These are phyloP conservation scores for Chaetomium globosum DNA, from an alignment of 2,329 filamentous ascomycete species.

Conservation along the genomic window DNA sequence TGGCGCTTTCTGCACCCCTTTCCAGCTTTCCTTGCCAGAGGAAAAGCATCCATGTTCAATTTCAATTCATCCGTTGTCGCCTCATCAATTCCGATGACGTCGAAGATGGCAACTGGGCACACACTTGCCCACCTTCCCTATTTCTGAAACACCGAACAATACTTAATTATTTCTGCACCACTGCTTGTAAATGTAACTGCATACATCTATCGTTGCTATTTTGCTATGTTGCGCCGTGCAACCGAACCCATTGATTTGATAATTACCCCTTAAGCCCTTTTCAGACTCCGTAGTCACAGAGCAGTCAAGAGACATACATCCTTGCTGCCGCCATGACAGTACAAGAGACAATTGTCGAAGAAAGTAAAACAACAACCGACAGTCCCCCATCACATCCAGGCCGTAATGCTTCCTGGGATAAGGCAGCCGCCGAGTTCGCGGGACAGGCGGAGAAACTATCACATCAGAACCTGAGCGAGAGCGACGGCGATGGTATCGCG, in stretches of 20 bases:
- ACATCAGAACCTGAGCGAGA: constrained; percentile 41
- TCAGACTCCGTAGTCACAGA: neutral
- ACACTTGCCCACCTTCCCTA: neutral
- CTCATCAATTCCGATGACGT: constrained; percentile 9
- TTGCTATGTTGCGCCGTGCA: neutral
- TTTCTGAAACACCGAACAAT: neutral
- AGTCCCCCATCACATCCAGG: constrained; percentile 19
- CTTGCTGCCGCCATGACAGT: constrained; percentile 16
- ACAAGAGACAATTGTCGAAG: constrained; percentile 11
- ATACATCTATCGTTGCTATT: neutral
- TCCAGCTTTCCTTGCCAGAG: neutral
- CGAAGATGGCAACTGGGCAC: neutral
- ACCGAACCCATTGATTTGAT: neutral
- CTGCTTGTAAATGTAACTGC: neutral
- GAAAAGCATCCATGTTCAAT: neutral
- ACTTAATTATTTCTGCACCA: neutral
- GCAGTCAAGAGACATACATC: neutral
- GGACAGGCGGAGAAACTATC: constrained; percentile 64
- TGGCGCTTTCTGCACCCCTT: neutral
- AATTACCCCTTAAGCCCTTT: neutral
- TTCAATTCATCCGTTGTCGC: neutral
- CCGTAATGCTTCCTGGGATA: constrained; percentile 40
- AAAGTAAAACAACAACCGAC: constrained; percentile 1
- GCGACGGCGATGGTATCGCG: constrained; percentile 51
- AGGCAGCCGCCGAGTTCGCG: constrained; percentile 58